Conservation (phyloP, 1,139 yeast species). For the Debaryomycetaceae sp. region DNA sequence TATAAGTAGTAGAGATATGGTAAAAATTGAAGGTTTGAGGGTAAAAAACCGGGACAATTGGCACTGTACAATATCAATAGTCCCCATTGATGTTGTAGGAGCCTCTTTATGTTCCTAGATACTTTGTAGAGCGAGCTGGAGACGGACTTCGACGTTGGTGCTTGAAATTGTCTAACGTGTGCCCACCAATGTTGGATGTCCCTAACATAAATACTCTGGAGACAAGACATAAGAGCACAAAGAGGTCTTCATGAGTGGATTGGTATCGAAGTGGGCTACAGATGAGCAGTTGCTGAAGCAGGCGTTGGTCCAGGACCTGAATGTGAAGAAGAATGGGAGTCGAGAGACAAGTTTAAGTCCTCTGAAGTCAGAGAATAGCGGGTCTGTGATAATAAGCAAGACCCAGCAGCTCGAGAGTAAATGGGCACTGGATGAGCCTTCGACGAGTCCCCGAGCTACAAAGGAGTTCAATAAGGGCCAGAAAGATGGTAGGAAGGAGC, state of each 20-base stretch:
- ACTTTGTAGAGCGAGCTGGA: too few relatives aligned
- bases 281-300: conserved; percentile 24
- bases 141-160: too few relatives aligned
- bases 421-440: conserved; percentile 13
- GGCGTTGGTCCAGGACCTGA: conserved; percentile 22
- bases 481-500: conserved; percentile 1
- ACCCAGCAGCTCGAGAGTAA: conserved; percentile 18
- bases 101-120: too few relatives aligned
- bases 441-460: neutral
- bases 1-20: too few relatives aligned
- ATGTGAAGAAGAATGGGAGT: conserved; percentile 4
- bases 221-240: neutral
- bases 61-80: too few relatives aligned
- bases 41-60: too few relatives aligned
- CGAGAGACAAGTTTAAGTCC: neutral
- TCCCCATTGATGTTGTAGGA: too few relatives aligned
- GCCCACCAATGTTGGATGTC: neutral
- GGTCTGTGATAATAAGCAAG: conserved; percentile 11
- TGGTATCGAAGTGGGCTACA: conserved; percentile 40
- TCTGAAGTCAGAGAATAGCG: conserved; percentile 8
- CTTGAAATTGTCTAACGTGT: too few relatives aligned
- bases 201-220: neutral
- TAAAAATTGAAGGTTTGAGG: too few relatives aligned
- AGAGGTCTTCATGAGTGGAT: conserved; percentile 23
- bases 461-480: neutral